phyloP scores from a whole-genome alignment of 306 rosid genomes.

The Echinosophora koreensis region DNA sequence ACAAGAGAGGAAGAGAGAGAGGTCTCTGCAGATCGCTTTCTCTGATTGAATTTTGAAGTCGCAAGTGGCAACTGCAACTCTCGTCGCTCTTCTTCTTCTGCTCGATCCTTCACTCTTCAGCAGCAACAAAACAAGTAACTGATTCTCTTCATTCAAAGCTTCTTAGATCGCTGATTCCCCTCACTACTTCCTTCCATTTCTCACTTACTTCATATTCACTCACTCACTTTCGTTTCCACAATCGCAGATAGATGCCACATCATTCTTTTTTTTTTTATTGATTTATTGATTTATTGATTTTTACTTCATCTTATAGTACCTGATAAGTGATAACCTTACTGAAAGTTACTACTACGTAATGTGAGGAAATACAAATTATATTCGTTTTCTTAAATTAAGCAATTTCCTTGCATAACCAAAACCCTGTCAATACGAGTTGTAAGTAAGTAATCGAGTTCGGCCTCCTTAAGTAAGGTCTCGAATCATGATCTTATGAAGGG shows the following conservation, averaged over 20 bases:
- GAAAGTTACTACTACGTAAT: neutral
- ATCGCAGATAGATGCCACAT: neutral
- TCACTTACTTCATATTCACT: neutral
- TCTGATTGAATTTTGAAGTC: neutral
- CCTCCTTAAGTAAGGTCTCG: too few relatives aligned
- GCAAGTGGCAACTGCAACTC: slow-evolving; percentile 21
- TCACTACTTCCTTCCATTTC: neutral
- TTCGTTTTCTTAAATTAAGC: neutral
- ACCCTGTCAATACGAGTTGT: too few relatives aligned
- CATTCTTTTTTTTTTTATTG: neutral
- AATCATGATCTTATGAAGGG: too few relatives aligned
- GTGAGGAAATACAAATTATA: neutral
- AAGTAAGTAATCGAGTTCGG: too few relatives aligned
- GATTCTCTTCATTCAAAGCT: neutral
- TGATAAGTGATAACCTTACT: neutral
- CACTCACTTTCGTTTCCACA: slow-evolving; percentile 5
- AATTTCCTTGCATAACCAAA: neutral
- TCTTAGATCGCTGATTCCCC: neutral
- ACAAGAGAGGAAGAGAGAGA: neutral
- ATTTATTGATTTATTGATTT: neutral
- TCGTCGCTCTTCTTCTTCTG: neutral
- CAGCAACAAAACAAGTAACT: neutral
- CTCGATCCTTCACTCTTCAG: neutral
- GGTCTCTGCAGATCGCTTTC: neutral
- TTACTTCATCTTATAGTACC: neutral